Conservation (phyloP, 2,329 filamentous ascomycete species). For the Fusarium drepaniforme region DNA sequence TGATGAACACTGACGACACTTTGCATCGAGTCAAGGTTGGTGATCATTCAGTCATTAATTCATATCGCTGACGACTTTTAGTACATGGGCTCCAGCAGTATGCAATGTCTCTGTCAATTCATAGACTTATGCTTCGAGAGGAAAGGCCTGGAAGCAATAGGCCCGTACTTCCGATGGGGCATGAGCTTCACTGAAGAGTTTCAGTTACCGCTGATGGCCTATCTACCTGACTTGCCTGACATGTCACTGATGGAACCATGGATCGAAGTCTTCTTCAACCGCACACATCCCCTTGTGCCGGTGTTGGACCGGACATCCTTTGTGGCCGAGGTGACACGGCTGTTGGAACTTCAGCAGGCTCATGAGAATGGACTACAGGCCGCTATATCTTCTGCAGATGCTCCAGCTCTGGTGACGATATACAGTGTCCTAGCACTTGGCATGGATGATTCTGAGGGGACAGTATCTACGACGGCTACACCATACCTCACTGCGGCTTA, state of each 20-base stretch:
- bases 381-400: constrained; percentile 19
- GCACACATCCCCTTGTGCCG: constrained; percentile 35
- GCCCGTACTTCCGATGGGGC: constrained; percentile 35
- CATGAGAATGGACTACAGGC: constrained; percentile 22
- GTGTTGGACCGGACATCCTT: constrained; percentile 29
- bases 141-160: constrained; percentile 34
- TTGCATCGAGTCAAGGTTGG: constrained; percentile 39
- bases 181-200: constrained; percentile 40
- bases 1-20: constrained; percentile 39
- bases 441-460: constrained; percentile 28
- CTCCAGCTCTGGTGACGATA: constrained; percentile 24
- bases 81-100: constrained; percentile 39
- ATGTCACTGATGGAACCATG: constrained; percentile 35
- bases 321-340: constrained; percentile 28
- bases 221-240: constrained; percentile 28
- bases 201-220: constrained; percentile 20
- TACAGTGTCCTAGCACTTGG: constrained; percentile 33
- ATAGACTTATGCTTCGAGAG: constrained; percentile 34
- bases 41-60: not conserved
- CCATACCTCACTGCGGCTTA: constrained; percentile 33
- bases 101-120: constrained; percentile 35
- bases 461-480: constrained; percentile 22
- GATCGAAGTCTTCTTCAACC: constrained; percentile 35
- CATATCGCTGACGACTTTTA: not conserved
- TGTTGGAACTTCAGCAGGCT: constrained; percentile 32